These are phyloP conservation scores for Gyromitra esculenta DNA, from an alignment of 2,329 filamentous ascomycete species.

Conservation along the genomic window DNA sequence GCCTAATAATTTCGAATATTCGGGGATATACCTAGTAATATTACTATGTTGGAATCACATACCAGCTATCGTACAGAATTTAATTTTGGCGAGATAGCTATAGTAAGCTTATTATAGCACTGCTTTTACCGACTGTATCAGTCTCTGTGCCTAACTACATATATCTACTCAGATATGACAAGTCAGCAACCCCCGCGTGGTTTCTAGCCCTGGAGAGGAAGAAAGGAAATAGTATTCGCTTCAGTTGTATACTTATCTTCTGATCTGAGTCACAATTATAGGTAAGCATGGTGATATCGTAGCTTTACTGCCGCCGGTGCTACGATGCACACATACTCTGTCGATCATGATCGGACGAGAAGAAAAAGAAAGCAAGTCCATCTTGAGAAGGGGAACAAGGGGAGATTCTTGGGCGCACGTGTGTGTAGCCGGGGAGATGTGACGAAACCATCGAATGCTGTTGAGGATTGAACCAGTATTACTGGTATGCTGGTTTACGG, in stretches of 20 bases:
- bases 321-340: slow-evolving; percentile 15
- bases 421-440: not conserved
- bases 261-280: slow-evolving; percentile 10
- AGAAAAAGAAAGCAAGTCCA: slow-evolving; percentile 21
- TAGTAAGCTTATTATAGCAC: not conserved
- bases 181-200: slow-evolving; percentile 3
- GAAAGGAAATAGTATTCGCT: slow-evolving; percentile 1
- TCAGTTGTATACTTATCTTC: slow-evolving; percentile 12
- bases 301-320: slow-evolving; percentile 15
- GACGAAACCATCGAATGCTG: not conserved
- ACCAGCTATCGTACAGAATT: not conserved
- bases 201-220: slow-evolving; percentile 1
- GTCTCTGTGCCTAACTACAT: not conserved
- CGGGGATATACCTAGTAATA: slow-evolving; percentile 4
- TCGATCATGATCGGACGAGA: slow-evolving; percentile 20
- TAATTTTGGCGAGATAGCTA: not conserved
- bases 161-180: slow-evolving; percentile 4
- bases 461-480: not conserved
- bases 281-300: slow-evolving; percentile 19
- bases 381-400: not conserved
- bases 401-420: not conserved
- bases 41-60: not conserved
- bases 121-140: not conserved
- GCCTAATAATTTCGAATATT: not conserved
- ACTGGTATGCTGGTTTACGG: not conserved